Conservation (phyloP, 2,329 filamentous ascomycete species). For the Sporothrix humicola region DNA sequence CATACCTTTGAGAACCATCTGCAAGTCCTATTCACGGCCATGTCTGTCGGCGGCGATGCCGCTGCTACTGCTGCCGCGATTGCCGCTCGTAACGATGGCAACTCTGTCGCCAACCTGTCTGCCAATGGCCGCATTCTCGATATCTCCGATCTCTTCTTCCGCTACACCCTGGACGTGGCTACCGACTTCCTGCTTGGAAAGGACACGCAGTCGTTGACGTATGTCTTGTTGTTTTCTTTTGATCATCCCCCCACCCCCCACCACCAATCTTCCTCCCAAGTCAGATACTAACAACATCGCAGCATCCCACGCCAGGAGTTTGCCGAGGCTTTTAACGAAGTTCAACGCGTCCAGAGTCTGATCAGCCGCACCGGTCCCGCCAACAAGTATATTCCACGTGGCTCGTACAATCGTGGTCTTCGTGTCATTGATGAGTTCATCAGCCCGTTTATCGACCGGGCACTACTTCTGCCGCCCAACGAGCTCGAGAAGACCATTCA, state of each 20-base stretch:
- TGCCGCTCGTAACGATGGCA: slow-evolving; percentile 62
- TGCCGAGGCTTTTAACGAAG: slow-evolving; percentile 79
- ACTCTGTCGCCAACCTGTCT: slow-evolving; percentile 62
- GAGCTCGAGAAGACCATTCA: slow-evolving; percentile 78
- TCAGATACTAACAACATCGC: neutral
- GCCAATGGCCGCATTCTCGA: slow-evolving; percentile 69
- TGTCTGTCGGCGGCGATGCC: slow-evolving; percentile 64
- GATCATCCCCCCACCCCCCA: too few relatives aligned
- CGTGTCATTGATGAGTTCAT: slow-evolving; percentile 77
- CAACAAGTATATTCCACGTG: slow-evolving; percentile 65
- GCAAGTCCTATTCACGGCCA: slow-evolving; percentile 70
- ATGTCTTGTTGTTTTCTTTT: slow-evolving; percentile 36
- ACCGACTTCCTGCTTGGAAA: slow-evolving; percentile 86
- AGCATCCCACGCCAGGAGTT: slow-evolving; percentile 69
- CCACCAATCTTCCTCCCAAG: neutral
- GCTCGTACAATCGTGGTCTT: slow-evolving; percentile 67
- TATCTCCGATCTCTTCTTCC: slow-evolving; percentile 78
- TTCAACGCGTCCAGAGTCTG: slow-evolving; percentile 75
- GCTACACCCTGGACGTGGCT: slow-evolving; percentile 82
- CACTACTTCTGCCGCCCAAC: slow-evolving; percentile 69
- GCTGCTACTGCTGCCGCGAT: slow-evolving; percentile 63
- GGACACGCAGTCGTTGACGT: slow-evolving; percentile 69
- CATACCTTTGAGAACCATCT: slow-evolving; percentile 82
- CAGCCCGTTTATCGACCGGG: slow-evolving; percentile 75
- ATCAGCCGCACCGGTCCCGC: slow-evolving; percentile 70